A percentile compares a stretch with the other conserved stretches of the same genome.
Evolutionary conservation across 2,329 filamentous ascomycete species (phyloP).

Genomic region (Calycina herbarum): DNA sequence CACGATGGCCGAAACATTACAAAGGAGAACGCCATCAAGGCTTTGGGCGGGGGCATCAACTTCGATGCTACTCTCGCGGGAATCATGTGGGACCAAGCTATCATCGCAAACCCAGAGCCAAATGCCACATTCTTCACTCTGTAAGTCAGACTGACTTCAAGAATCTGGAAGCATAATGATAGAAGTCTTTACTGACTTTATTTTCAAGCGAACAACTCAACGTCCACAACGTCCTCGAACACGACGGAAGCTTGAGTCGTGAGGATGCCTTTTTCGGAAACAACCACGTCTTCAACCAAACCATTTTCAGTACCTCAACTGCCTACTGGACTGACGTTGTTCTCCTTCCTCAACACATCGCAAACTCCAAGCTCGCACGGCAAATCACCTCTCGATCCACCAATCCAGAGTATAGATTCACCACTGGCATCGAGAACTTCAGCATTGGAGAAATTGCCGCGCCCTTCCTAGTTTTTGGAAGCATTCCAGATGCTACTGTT

Average conservation of each 20-base stretch:
- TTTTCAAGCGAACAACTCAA: conserved; percentile 42
- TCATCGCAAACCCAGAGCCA: conserved; percentile 44
- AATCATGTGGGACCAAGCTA: conserved; percentile 46
- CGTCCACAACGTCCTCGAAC: conserved; percentile 49
- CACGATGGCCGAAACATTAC: conserved; percentile 44
- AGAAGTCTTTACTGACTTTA: not conserved
- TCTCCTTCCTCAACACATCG: not conserved
- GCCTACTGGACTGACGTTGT: not conserved
- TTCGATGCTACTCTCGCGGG: conserved; percentile 42
- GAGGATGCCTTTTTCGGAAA: conserved; percentile 50
- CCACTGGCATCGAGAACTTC: not conserved
- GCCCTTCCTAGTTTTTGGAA: not conserved
- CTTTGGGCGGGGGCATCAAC: conserved; percentile 44
- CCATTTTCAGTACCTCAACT: conserved; percentile 41
- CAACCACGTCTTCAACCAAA: conserved; percentile 52
- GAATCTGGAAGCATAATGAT: not conserved
- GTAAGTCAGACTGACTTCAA: conserved; percentile 16
- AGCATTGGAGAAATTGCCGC: not conserved
- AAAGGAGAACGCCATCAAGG: conserved; percentile 38
- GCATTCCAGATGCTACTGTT: not conserved
- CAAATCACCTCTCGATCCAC: not conserved
- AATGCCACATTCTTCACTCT: conserved; percentile 47
- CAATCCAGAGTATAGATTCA: not conserved
- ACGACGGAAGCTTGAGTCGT: conserved; percentile 50
- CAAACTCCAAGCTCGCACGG: not conserved